Evolutionary conservation across 768 basidiomycete genomes (phyloP).

Genomic region (Daedaleopsis nitida): DNA sequence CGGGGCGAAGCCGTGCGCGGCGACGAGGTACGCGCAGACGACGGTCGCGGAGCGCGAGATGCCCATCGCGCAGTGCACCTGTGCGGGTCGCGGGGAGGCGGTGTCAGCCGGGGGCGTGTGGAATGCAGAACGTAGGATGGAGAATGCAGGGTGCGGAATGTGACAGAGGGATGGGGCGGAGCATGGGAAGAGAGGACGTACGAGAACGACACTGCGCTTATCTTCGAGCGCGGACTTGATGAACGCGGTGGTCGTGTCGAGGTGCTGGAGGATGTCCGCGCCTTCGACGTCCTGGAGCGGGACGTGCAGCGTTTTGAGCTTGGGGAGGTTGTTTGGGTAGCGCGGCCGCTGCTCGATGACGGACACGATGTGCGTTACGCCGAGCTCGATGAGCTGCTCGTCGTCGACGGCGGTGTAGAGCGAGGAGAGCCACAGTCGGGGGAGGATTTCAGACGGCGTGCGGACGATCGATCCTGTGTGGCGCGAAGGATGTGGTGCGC

Average conservation of each 20-base stretch:
- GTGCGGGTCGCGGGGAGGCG: not conserved
- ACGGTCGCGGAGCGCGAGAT: slow-evolving; percentile 76
- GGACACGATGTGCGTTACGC: slow-evolving; percentile 75
- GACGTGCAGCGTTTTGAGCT: slow-evolving; percentile 56
- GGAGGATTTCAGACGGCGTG: slow-evolving; percentile 36
- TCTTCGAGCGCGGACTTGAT: slow-evolving; percentile 51
- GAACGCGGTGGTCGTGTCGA: slow-evolving; percentile 53
- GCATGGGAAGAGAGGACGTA: slow-evolving; percentile 41
- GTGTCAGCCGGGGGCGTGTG: not conserved
- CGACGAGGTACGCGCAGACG: slow-evolving; percentile 65
- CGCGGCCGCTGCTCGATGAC: slow-evolving; percentile 54
- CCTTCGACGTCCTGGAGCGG: slow-evolving; percentile 43
- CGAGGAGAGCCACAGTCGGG: slow-evolving; percentile 66
- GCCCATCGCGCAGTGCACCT: slow-evolving; percentile 82
- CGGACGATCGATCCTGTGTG: not conserved
- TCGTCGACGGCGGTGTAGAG: slow-evolving; percentile 54
- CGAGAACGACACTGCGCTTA: slow-evolving; percentile 48
- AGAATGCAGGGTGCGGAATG: not conserved
- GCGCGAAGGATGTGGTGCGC: too few species aligned
- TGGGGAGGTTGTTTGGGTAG: slow-evolving; percentile 38
- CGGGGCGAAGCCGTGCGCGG: slow-evolving; percentile 51
- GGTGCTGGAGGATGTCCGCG: slow-evolving; percentile 46
- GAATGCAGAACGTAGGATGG: not conserved
- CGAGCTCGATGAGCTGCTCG: slow-evolving; percentile 51
- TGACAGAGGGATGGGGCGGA: not conserved